Conservation (phyloP, 2,329 filamentous ascomycete genomes). For the Epichloe aotearoae region DNA sequence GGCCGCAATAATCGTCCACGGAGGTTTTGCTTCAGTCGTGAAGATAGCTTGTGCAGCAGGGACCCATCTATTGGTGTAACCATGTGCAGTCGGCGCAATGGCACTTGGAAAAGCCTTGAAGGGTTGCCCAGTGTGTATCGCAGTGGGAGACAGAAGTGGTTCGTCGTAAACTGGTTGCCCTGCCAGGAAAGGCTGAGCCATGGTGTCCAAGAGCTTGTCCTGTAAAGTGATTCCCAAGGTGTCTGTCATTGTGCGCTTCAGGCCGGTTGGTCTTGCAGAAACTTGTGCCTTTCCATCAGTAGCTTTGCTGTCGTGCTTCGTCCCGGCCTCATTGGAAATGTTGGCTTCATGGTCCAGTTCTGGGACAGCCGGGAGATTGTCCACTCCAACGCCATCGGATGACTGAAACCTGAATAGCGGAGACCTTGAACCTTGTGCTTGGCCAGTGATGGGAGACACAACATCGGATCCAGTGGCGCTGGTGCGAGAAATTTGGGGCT, state of each 20-base stretch:
- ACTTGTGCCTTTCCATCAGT: conserved; percentile 34
- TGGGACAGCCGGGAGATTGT: conserved; percentile 7
- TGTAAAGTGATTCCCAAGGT: conserved; percentile 61
- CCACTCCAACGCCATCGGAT: conserved; percentile 5
- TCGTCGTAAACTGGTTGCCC: conserved; percentile 23
- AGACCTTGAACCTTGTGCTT: conserved; percentile 10
- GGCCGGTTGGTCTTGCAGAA: conserved; percentile 44
- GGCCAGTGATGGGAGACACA: conserved; percentile 18
- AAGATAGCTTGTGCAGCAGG: conserved; percentile 94
- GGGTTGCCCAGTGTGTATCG: conserved; percentile 25
- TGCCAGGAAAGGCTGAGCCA: conserved; percentile 67
- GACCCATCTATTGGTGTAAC: conserved; percentile 79
- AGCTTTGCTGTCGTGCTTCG: conserved; percentile 41
- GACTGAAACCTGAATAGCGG: conserved; percentile 7
- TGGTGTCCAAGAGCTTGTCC: conserved; percentile 69
- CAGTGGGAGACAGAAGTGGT: conserved; percentile 28
- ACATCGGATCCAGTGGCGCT: conserved; percentile 28
- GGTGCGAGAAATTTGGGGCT: conserved; percentile 37
- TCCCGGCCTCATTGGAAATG: conserved; percentile 39
- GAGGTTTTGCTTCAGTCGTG: conserved; percentile 78
- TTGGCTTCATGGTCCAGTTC: conserved; percentile 26
- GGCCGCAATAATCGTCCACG: conserved; percentile 91
- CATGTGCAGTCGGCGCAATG: conserved; percentile 56
- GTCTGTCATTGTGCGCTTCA: conserved; percentile 86
- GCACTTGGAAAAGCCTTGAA: conserved; percentile 31